Evolutionary conservation across 1,139 yeast genomes (phyloP), one percentile per base, ranked within the genome.

Genomic region (Hemisphaericaspora subhashii): DNA sequence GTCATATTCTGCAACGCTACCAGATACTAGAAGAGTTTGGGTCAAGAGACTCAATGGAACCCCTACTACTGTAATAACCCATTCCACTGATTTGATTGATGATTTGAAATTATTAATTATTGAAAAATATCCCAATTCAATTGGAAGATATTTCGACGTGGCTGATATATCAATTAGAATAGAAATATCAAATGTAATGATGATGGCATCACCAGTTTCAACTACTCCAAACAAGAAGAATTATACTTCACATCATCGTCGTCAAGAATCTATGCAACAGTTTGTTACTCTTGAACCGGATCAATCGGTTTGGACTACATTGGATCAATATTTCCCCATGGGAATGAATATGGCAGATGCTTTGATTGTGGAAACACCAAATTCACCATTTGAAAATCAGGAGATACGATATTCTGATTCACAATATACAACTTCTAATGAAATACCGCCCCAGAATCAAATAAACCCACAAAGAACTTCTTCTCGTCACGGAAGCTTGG

Each of bases 311-410:
- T 81, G 81, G 77, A 62, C 66, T 9, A 48, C 85, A 0, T 51
- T 86, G 14, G 89, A 84, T 43, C 65, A 65, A 22, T 73, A 75
- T 51, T 86, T 66, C 53, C 89, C 92, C 0, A 58, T 67, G 13
- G 90, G 90, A 0, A 86, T 85, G 90, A 46, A 60, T 2, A 77
- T 84, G 75, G 62, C 65, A 15, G 89, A 85, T 42, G 86, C 95
- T 0, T 68, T 86, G 15, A 55, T 84, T 2, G 71, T 85, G 10
- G 84, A 77, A 18, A 60, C 67, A 4, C 13, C 21, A 5, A 22
- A 13, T 13, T 10, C n/a, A 5, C 15, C 18, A 20, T 16, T 28
- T 22, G 26, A 12, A 6, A 21, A 30, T 13, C 8, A 20, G 9
- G 29, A 11, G 3, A 9, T 33, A 11, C n/a, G 30, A 26, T 37